Conservation (phyloP, 768 basidiomycete species). For the Hydnomerulius pinastri region DNA sequence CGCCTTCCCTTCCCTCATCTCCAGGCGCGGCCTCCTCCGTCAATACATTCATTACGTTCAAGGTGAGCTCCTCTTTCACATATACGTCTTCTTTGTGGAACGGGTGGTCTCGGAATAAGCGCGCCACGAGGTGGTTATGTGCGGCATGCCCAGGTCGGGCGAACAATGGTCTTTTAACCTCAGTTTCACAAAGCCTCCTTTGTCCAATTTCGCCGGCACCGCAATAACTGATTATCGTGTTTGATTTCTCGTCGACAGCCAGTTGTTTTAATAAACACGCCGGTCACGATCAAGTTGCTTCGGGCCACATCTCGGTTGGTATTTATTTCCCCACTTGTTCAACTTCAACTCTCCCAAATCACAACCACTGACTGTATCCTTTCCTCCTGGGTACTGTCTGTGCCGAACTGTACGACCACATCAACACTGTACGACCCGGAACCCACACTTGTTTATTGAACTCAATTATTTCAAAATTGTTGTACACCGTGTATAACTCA, state of each 20-base stretch:
- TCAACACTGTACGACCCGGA: constrained; percentile 18
- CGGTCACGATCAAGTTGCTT: constrained; percentile 25
- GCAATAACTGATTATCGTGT: constrained; percentile 20
- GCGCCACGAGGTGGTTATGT: constrained; percentile 25
- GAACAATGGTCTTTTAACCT: constrained; percentile 27
- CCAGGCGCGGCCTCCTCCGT: constrained; percentile 76
- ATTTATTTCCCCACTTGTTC: constrained; percentile 29
- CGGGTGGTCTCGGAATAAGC: constrained; percentile 11
- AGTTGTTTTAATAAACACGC: constrained; percentile 15
- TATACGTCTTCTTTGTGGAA: constrained; percentile 9
- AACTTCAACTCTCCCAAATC: constrained; percentile 9
- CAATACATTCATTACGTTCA: constrained; percentile 56
- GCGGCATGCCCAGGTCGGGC: constrained; percentile 19
- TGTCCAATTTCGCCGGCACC: constrained; percentile 11
- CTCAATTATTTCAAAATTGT: constrained; percentile 21
- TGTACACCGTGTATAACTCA: constrained; percentile 14
- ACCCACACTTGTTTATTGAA: constrained; percentile 17
- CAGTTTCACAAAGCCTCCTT: constrained; percentile 21
- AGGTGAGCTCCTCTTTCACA: constrained; percentile 41
- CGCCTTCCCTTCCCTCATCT: constrained; percentile 12
- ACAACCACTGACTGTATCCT: constrained; percentile 16
- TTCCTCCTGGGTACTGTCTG: constrained; percentile 1
- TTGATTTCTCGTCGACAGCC: constrained; percentile 21
- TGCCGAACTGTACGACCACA: constrained; percentile 10
- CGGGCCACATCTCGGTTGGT: constrained; percentile 25